Base-by-base conservation (phyloP, 352 stramenopile genomes). In the Albugo candida region DNA sequence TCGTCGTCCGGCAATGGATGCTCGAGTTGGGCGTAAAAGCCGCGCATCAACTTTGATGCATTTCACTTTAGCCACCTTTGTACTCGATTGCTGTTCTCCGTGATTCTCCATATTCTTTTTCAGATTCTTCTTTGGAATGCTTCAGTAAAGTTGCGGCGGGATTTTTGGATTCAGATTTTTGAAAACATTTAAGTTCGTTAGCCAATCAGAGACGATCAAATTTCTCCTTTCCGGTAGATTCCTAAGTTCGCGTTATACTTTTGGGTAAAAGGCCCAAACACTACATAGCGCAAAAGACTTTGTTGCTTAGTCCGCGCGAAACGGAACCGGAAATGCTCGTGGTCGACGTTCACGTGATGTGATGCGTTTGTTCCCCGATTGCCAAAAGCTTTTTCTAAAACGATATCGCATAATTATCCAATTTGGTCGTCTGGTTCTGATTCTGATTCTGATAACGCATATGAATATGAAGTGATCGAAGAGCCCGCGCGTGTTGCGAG, bases 241-340 rank as follows among this genome's bases (percentile, higher is more conserved):
- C n/a, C n/a, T n/a, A n/a, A n/a, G n/a, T n/a, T n/a, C n/a, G n/a
- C n/a, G n/a, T n/a, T n/a, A n/a, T n/a, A n/a, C n/a, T n/a, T n/a
- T n/a, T n/a, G n/a, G n/a, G n/a, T n/a, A n/a, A n/a, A n/a, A n/a
- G n/a, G n/a, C n/a, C n/a, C n/a, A n/a, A n/a, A n/a, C n/a, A n/a
- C n/a, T n/a, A n/a, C n/a, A n/a, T n/a, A n/a, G n/a, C n/a, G n/a
- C n/a, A n/a, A n/a, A n/a, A n/a, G n/a, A n/a, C n/a, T n/a, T n/a
- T n/a, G n/a, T n/a, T n/a, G n/a, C n/a, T n/a, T n/a, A 91, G 59
- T 0, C 74, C 65, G 37, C 76, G 60, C n/a, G 77, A 91, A 17
- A 91, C 59, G 13, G 71, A 79, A 21, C 72, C 73, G 10, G 77
- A 73, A 21, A 91, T 81, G 36, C 74, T 71, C 11, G 77, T 85